Evolutionary conservation across 2,329 filamentous ascomycete genomes (phyloP).

Genomic region (Fusarium albidum): DNA sequence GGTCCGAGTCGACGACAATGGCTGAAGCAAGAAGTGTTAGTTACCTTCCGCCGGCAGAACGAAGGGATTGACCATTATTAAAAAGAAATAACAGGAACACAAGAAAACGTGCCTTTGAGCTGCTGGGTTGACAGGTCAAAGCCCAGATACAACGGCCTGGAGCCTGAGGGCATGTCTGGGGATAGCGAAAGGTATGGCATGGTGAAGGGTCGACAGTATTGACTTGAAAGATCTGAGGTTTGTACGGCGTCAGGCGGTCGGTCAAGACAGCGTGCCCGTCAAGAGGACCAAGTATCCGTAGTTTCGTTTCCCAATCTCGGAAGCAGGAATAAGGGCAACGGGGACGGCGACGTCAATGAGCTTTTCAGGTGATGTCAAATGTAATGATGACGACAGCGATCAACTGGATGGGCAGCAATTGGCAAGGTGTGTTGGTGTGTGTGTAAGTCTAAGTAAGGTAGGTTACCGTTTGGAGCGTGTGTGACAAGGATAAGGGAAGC

Average conservation of each 20-base stretch:
- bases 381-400: constrained; percentile 24
- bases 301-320: background rate
- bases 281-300: constrained; percentile 2
- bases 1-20: constrained; percentile 82
- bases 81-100: too few relatives aligned
- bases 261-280: constrained; percentile 12
- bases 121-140: constrained; percentile 98
- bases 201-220: constrained; percentile 2
- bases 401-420: constrained; percentile 16
- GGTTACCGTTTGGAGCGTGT: background rate
- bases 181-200: constrained; percentile 26
- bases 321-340: background rate
- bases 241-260: background rate
- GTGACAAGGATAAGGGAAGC: background rate
- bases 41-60: background rate
- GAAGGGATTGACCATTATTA: too few relatives aligned
- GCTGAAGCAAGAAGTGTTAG: constrained; percentile 56
- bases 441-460: constrained; percentile 2
- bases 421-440: too few relatives aligned
- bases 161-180: constrained; percentile 25
- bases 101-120: constrained; percentile 74
- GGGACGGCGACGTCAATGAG: constrained; percentile 21
- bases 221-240: background rate
- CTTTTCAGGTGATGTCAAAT: background rate
- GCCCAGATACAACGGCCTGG: constrained; percentile 79